These are phyloP conservation scores for Colletotrichum euphorbiae DNA, from an alignment of 2,329 filamentous ascomycete species.

Conservation along the genomic window DNA sequence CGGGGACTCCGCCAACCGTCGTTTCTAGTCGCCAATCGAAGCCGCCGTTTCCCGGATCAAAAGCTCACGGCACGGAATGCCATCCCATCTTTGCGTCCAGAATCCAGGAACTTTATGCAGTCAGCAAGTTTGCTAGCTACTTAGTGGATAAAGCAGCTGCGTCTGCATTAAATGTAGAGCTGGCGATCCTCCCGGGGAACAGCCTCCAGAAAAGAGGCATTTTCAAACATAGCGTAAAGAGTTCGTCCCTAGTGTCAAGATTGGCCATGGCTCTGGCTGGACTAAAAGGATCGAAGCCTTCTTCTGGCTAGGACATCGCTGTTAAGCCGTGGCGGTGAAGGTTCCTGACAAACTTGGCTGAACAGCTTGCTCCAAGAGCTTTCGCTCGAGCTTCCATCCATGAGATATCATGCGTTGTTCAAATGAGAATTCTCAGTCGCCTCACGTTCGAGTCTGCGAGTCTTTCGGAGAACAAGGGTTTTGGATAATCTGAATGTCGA, in stretches of 20 bases:
- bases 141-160: slow-evolving; percentile 7
- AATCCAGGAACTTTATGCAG: slow-evolving; percentile 13
- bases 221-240: slow-evolving; percentile 16
- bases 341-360: slow-evolving; percentile 27
- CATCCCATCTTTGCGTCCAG: slow-evolving; percentile 30
- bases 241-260: slow-evolving; percentile 1
- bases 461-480: background rate
- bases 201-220: slow-evolving; percentile 35
- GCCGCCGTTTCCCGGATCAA: slow-evolving; percentile 14
- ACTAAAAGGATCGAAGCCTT: slow-evolving; percentile 1
- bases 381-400: slow-evolving; percentile 25
- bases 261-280: background rate
- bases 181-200: slow-evolving; percentile 30
- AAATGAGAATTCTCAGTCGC: background rate
- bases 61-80: slow-evolving; percentile 7
- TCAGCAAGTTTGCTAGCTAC: background rate
- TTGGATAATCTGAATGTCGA: slow-evolving; percentile 11
- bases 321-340: slow-evolving; percentile 29
- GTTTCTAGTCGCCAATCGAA: slow-evolving; percentile 16
- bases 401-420: slow-evolving; percentile 20
- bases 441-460: background rate
- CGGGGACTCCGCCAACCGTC: slow-evolving; percentile 28
- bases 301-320: slow-evolving; percentile 26
- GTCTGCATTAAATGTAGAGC: slow-evolving; percentile 5
- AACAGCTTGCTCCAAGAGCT: slow-evolving; percentile 1